Evolutionary conservation across 352 stramenopile genomes (phyloP).

Genomic region (Phytophthora hybrid): DNA sequence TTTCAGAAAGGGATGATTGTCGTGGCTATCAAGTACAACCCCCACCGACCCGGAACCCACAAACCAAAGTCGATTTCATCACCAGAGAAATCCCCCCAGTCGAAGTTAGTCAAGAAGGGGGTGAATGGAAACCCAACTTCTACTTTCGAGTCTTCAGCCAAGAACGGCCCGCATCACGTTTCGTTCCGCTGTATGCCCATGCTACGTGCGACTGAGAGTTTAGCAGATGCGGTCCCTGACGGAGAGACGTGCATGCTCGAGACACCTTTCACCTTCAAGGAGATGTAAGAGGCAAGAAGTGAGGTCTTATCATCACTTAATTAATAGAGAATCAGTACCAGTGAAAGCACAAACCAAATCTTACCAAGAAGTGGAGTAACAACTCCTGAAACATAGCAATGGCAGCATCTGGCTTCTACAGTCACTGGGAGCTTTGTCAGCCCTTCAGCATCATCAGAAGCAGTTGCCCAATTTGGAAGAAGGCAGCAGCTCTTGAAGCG

Average conservation of each 20-base stretch:
- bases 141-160: background rate
- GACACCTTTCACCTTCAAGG: constrained; percentile 57
- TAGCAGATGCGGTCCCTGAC: constrained; percentile 35
- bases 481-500: background rate
- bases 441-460: background rate
- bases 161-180: constrained; percentile 43
- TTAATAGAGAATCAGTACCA: constrained; percentile 22
- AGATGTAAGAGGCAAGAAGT: constrained; percentile 17
- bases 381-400: constrained; percentile 43
- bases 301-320: background rate
- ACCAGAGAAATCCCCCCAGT: constrained; percentile 20
- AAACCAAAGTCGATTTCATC: constrained; percentile 15
- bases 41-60: background rate
- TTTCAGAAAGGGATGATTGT: constrained; percentile 80
- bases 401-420: constrained; percentile 27
- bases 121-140: constrained; percentile 11
- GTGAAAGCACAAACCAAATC: constrained; percentile 46
- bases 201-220: constrained; percentile 36
- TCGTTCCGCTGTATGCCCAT: constrained; percentile 60
- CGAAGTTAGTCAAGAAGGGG: constrained; percentile 26
- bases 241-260: constrained; percentile 52
- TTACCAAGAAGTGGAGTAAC: constrained; percentile 48
- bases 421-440: constrained; percentile 21
- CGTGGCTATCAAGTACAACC: constrained; percentile 72
- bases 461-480: background rate